Evolutionary conservation across 169 alveolate genomes (phyloP), one percentile per base, ranked within the genome.

Genomic region (Plasmodium inui): DNA sequence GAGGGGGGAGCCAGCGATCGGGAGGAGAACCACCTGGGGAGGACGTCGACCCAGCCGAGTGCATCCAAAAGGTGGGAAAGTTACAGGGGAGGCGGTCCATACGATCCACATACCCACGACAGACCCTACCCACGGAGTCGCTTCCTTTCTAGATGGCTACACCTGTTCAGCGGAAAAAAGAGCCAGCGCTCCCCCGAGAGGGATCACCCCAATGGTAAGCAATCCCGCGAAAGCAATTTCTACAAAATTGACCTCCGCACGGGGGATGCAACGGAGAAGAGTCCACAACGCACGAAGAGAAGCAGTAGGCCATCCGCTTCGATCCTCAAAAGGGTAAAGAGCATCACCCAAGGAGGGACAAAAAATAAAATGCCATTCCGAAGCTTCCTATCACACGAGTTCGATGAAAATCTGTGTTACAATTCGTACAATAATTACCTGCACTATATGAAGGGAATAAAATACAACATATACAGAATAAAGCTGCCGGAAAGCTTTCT

Each of bases 381-480:
- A 79, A 28, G 32, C 28, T 79, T 79, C 34, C 46, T 28, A 37
- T 89, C 73, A 3, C 73, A 89, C 37, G 53, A 85, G 5, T 73
- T 73, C 26, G 61, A 85, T 41, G 80, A 85, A 73, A 17, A 17
- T 17, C 10, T 61, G 1, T 78, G 61, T 17, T 91, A 26, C 72
- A 91, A 28, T 71, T 91, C 91, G 2, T 91, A 71, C 76, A 91
- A 81, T 57, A 91, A 91, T 46, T 91, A 91, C 74, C 14, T 91
- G 76, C 76, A 91, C 76, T 91, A 91, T 30, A 91, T 80, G 22
- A 91, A 91, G 50, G 95, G 95, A 2, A 91, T 82, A 17, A 91
- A 57, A 91, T 91, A 91, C 39, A 91, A 91, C 26, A 91, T 91
- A 28, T 82, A 91, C 61, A 91, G 71, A 91, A 82, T 91, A 14